These are phyloP conservation scores for Astrocystis sublimbata DNA, from an alignment of 495 filamentous ascomycete genomes.

Conservation along the genomic window DNA sequence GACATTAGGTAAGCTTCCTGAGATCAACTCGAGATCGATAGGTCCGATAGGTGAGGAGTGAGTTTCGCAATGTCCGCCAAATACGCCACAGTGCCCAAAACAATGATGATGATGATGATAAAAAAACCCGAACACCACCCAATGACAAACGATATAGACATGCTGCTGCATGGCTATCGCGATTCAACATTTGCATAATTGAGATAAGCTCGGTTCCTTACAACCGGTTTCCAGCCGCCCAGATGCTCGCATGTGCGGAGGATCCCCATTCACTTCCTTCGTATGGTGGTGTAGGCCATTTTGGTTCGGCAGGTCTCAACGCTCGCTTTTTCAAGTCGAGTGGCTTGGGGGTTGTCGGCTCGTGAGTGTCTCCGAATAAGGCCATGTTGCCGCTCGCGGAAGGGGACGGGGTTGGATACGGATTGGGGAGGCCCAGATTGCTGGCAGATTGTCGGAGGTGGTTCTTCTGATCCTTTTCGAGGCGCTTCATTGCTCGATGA, in stretches of 20 bases:
- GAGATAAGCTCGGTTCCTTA: slow-evolving; percentile 26
- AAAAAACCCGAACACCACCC: slow-evolving; percentile 35
- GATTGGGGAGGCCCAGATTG: slow-evolving; percentile 65
- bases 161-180: slow-evolving; percentile 26
- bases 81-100: slow-evolving; percentile 24
- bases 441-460: slow-evolving; percentile 57
- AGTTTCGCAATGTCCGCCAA: slow-evolving; percentile 22
- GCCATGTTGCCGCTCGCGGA: slow-evolving; percentile 77
- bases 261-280: slow-evolving; percentile 83
- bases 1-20: slow-evolving; percentile 29
- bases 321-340: slow-evolving; percentile 55
- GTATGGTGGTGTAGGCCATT: slow-evolving; percentile 97
- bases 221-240: slow-evolving; percentile 63
- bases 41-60: slow-evolving; percentile 31
- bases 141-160: slow-evolving; percentile 32
- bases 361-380: slow-evolving; percentile 66
- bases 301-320: slow-evolving; percentile 51
- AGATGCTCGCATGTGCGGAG: slow-evolving; percentile 75
- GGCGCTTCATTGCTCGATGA: slow-evolving; percentile 49
- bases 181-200: slow-evolving; percentile 21
- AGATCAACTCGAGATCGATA: slow-evolving; percentile 35
- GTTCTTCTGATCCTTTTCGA: slow-evolving; percentile 52
- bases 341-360: slow-evolving; percentile 61
- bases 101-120: slow-evolving; percentile 12
- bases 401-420: slow-evolving; percentile 89